Evolutionary conservation across 2,329 filamentous ascomycete genomes (phyloP).

Genomic region (Aspergillus pseudoviridinutans): DNA sequence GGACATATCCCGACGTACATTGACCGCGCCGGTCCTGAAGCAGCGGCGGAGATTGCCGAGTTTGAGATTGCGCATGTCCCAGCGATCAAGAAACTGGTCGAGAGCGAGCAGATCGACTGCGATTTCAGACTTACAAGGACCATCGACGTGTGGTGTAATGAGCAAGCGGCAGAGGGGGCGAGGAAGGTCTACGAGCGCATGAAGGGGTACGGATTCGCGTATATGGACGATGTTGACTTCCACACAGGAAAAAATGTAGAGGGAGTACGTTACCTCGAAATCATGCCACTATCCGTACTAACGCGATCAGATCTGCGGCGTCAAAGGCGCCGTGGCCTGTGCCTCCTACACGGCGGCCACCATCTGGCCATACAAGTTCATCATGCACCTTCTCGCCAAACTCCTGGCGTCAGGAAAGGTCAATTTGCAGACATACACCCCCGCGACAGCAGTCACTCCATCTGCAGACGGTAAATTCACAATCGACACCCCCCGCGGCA

Average conservation of each 20-base stretch:
- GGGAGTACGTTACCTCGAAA: constrained; percentile 16
- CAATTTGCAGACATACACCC: constrained; percentile 52
- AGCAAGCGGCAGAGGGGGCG: constrained; percentile 22
- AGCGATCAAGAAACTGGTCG: constrained; percentile 36
- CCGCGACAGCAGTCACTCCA: constrained; percentile 28
- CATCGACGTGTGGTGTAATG: constrained; percentile 38
- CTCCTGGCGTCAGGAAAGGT: constrained; percentile 51
- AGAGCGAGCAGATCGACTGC: constrained; percentile 42
- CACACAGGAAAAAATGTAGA: constrained; percentile 26
- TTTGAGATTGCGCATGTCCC: constrained; percentile 40
- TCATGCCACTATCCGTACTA: neutral
- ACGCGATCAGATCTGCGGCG: constrained; percentile 30
- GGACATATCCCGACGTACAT: constrained; percentile 31
- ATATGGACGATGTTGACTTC: constrained; percentile 29
- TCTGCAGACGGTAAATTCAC: constrained; percentile 42
- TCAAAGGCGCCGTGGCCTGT: constrained; percentile 35
- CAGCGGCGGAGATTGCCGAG: constrained; percentile 34
- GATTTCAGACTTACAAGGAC: constrained; percentile 39
- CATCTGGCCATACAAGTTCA: constrained; percentile 70
- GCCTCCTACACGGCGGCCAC: constrained; percentile 31
- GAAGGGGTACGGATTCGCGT: constrained; percentile 20
- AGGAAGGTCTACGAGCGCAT: constrained; percentile 25
- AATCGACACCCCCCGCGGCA: constrained; percentile 58
- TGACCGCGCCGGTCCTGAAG: constrained; percentile 30
- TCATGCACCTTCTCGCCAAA: constrained; percentile 63